Evolutionary conservation across 2,329 filamentous ascomycete species (phyloP), one percentile per base, ranked within the genome.

Genomic region (Coleophoma crateriformis): DNA sequence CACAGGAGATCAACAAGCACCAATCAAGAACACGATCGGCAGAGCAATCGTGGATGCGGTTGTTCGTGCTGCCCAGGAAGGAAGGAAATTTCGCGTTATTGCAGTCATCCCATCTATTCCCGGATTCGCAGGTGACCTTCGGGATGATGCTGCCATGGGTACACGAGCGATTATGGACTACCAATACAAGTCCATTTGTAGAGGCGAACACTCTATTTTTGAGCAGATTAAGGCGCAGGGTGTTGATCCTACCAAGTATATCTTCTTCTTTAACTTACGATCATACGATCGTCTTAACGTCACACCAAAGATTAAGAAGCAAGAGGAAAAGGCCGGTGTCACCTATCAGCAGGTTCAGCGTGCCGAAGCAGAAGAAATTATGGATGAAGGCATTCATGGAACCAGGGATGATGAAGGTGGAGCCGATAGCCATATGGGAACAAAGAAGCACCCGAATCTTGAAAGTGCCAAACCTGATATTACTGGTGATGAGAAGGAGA

Each of bases 141-240:
- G 91, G 50, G 83, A 90, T 12, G 84, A 88, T 59, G 90, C 87
- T 17, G 92, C 92, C 0, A 81, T 82, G 1, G 92, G 92, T 10
- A 97, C 92, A 0, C 73, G 90, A 45, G 92, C 91, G 11, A 99
- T 97, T 61, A 97, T 99, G 63, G 91, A 97, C 65, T 97, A 96
- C 63, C 94, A 97, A 65, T 99, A 94, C 75, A 95, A 95, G 69
- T 95, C 90, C 0, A 95, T 99, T 57, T 89, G 87, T 62, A 85
- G 94, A 41, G 94, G 94, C 6, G 86, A 95, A 55, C 77, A 97
- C 64, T 96, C 90, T 4, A 97, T 99, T 47, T 94, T 87, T 59
- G 90, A 81, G 37, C 85, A 87, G 63, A 82, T 96, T 51, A 74
- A 76, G 50, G 81, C 79, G 7, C 75, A 87, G 54, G 90, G 88